These are phyloP conservation scores for Pyrus pyrifolia DNA, from an alignment of 306 rosid species.

Conservation along the genomic window DNA sequence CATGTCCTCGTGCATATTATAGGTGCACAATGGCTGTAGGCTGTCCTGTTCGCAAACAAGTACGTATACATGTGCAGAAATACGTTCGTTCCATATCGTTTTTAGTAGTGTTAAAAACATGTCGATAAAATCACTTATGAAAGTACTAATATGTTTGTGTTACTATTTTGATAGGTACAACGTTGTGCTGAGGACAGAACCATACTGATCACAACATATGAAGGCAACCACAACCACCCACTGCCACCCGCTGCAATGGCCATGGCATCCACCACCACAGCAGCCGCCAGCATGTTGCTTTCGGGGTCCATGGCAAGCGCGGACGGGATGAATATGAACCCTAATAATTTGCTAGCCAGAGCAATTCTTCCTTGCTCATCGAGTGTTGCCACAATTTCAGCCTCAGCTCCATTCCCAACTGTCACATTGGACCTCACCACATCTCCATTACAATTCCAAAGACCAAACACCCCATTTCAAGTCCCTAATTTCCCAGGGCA, in stretches of 20 bases:
- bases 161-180: constrained; percentile 49
- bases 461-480: constrained; percentile 47
- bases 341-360: constrained; percentile 60
- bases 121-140: neutral
- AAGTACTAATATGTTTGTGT: neutral
- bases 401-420: constrained; percentile 89
- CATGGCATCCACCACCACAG: constrained; percentile 87
- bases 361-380: constrained; percentile 73
- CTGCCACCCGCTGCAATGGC: constrained; percentile 96
- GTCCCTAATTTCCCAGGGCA: constrained; percentile 46
- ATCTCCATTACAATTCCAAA: constrained; percentile 45
- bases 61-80: constrained; percentile 14
- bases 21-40: constrained; percentile 95
- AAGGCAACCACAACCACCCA: constrained; percentile 95
- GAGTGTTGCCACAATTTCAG: constrained; percentile 83
- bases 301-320: constrained; percentile 91
- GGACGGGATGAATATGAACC: constrained; percentile 68
- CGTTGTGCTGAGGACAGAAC: constrained; percentile 87
- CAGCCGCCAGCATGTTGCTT: constrained; percentile 83
- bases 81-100: neutral
- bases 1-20: constrained; percentile 95
- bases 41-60: constrained; percentile 99
- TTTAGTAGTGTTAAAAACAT: neutral
- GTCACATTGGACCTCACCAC: constrained; percentile 88
- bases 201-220: constrained; percentile 82